These are phyloP conservation scores for Dacryopinax primogenitus DNA, from an alignment of 768 basidiomycete species.

Conservation along the genomic window DNA sequence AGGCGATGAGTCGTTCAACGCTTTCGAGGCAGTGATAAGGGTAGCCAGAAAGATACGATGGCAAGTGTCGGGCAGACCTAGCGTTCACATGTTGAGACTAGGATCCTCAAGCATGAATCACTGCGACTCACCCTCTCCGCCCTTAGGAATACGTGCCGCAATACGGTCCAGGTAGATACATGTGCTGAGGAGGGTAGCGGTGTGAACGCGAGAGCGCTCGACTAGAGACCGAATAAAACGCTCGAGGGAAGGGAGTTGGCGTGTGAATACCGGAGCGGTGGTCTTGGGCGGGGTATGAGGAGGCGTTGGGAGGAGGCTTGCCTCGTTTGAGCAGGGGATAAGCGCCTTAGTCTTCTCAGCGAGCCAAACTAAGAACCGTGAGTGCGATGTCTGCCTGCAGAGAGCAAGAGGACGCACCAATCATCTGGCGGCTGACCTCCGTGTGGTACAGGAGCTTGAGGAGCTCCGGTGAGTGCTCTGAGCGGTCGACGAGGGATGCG, in stretches of 20 bases:
- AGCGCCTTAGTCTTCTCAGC: slow-evolving; percentile 7
- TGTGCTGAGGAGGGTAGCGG: slow-evolving; percentile 52
- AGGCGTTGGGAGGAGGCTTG: neutral
- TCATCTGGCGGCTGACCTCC: slow-evolving; percentile 46
- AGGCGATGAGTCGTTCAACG: slow-evolving; percentile 75
- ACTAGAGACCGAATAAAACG: slow-evolving; percentile 77
- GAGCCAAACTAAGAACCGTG: slow-evolving; percentile 40
- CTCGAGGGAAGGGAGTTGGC: slow-evolving; percentile 51
- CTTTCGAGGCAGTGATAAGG: slow-evolving; percentile 81
- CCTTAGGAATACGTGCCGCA: slow-evolving; percentile 66
- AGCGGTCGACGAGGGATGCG: slow-evolving; percentile 49
- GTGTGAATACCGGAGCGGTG: slow-evolving; percentile 2
- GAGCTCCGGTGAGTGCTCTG: slow-evolving; percentile 50
- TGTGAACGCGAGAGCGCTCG: slow-evolving; percentile 59
- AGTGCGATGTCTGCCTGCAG: slow-evolving; percentile 9
- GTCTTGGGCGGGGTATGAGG: slow-evolving; percentile 6
- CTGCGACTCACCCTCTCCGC: slow-evolving; percentile 45
- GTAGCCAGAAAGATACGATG: slow-evolving; percentile 86
- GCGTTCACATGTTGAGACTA: neutral
- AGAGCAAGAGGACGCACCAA: slow-evolving; percentile 38
- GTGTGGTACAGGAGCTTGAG: slow-evolving; percentile 50
- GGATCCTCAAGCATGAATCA: neutral
- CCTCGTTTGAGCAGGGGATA: neutral
- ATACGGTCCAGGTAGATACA: slow-evolving; percentile 69
- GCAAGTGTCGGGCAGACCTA: slow-evolving; percentile 39